Conservation (phyloP, 345 rosid species). For the Linum usitatissimum region DNA sequence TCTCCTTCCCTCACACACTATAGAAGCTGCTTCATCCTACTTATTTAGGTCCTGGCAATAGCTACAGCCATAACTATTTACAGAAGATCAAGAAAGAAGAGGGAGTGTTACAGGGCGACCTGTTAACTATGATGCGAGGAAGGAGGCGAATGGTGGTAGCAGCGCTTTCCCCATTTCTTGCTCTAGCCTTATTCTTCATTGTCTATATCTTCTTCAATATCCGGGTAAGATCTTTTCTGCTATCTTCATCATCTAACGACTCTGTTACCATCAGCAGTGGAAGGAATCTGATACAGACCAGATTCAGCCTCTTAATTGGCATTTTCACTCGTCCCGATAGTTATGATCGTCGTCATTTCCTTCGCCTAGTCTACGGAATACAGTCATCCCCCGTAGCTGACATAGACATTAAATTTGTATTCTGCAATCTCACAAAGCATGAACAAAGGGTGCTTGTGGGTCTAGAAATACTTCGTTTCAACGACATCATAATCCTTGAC, state of each 20-base stretch:
- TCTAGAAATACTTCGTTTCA: conserved; percentile 24
- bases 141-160: conserved; percentile 11
- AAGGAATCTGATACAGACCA: neutral
- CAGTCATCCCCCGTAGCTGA: conserved; percentile 20
- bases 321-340: conserved; percentile 23
- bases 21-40: no score
- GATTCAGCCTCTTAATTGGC: conserved; percentile 29
- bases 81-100: neutral
- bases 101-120: neutral
- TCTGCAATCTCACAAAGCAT: conserved; percentile 25
- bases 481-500: conserved; percentile 30
- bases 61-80: neutral
- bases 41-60: neutral
- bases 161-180: conserved; percentile 2
- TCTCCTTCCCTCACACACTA: no score
- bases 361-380: conserved; percentile 27
- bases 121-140: conserved; percentile 11
- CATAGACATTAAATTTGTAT: conserved; percentile 26
- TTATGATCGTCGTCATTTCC: conserved; percentile 29
- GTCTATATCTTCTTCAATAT: conserved; percentile 14
- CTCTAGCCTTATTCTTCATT: conserved; percentile 12
- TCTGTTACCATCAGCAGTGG: neutral
- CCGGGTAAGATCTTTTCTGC: conserved; percentile 6
- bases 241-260: conserved; percentile 5
- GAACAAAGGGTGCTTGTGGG: conserved; percentile 20